Percentiles rank a stretch among this genome's conserved stretches.
Conservation (phyloP, 2,329 filamentous ascomycete species). For the Venturiaceae sp. region DNA sequence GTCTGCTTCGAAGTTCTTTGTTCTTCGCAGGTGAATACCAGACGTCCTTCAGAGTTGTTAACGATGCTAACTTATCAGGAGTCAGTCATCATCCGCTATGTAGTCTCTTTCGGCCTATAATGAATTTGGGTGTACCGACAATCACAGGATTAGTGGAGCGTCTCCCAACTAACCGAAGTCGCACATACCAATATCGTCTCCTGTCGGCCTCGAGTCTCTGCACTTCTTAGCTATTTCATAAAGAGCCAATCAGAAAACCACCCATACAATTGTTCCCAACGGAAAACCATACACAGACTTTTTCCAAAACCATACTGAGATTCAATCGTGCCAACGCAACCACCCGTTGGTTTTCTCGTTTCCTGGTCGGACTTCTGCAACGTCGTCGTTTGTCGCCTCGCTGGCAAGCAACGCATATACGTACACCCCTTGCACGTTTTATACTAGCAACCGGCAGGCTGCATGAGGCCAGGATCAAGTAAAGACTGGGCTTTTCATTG, state of each 20-base stretch:
- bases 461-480: neutral
- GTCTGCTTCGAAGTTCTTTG: neutral
- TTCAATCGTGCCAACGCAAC: neutral
- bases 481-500: neutral
- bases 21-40: neutral
- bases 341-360: neutral
- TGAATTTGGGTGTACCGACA: neutral
- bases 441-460: neutral
- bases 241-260: neutral
- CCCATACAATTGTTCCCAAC: neutral
- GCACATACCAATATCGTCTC: neutral
- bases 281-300: neutral
- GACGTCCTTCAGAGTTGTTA: too few relatives aligned
- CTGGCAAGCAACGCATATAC: neutral
- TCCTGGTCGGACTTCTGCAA: neutral
- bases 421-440: neutral
- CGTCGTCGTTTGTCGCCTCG: neutral
- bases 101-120: neutral
- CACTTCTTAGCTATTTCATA: neutral
- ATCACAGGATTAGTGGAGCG: neutral
- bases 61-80: too few relatives aligned
- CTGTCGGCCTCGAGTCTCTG: neutral
- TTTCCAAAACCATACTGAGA: neutral
- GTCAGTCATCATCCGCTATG: neutral
- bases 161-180: neutral